These are phyloP conservation scores for Solanum acaule DNA, from an alignment of 257 asterid species.

Conservation along the genomic window DNA sequence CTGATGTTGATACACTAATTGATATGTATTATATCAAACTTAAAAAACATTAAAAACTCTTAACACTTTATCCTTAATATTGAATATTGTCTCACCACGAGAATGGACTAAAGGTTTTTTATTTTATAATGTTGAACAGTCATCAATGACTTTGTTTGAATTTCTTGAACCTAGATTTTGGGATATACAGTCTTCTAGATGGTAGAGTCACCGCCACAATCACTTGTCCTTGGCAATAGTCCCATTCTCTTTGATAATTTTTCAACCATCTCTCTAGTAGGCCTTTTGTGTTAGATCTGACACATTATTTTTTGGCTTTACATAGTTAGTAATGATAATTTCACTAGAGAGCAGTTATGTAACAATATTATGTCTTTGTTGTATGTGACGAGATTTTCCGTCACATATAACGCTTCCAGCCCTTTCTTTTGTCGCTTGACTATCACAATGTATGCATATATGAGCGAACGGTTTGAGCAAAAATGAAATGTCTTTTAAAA, in stretches of 20 bases:
- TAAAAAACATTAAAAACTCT: background rate
- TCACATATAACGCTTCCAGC: too few relatives aligned
- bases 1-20: background rate
- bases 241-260: background rate
- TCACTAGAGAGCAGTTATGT: background rate
- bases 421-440: too few relatives aligned
- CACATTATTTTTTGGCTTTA: background rate
- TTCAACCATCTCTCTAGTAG: background rate
- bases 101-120: background rate
- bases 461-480: background rate
- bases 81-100: background rate
- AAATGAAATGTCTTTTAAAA: too few relatives aligned
- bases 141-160: background rate
- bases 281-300: background rate
- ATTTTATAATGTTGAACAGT: background rate
- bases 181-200: background rate
- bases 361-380: background rate
- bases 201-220: background rate
- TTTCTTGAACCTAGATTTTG: background rate
- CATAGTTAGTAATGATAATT: background rate
- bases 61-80: background rate
- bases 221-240: background rate
- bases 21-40: background rate
- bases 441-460: background rate
- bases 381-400: too few relatives aligned